Conservation (phyloP, 495 filamentous ascomycete species). For the Xylaria longipes region DNA sequence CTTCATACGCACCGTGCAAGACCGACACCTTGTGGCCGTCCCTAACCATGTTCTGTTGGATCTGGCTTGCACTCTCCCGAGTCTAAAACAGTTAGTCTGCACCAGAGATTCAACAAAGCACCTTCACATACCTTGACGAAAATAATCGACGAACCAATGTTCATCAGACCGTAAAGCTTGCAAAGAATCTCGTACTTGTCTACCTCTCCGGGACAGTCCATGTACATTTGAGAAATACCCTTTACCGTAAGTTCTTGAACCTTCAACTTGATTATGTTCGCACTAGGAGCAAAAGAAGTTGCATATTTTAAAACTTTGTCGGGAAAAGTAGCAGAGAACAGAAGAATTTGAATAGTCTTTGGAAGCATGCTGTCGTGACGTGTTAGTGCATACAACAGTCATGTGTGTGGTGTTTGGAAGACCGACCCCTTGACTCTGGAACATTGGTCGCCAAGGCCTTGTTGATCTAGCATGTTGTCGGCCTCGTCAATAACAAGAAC, state of each 20-base stretch:
- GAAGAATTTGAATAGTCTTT: conserved; percentile 75
- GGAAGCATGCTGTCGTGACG: conserved; percentile 65
- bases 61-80: conserved; percentile 78
- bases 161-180: conserved; percentile 92
- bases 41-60: conserved; percentile 81
- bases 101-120: neutral
- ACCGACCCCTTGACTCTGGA: conserved; percentile 81
- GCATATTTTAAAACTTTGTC: conserved; percentile 82
- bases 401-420: conserved; percentile 27
- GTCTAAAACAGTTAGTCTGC: conserved; percentile 58
- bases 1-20: conserved; percentile 85
- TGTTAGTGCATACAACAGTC: conserved; percentile 32
- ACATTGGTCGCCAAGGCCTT: conserved; percentile 94
- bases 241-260: conserved; percentile 93
- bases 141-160: conserved; percentile 95
- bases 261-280: conserved; percentile 86
- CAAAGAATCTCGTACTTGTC: conserved; percentile 89
- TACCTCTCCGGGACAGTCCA: conserved; percentile 81
- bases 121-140: conserved; percentile 77
- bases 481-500: conserved; percentile 91
- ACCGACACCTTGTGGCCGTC: conserved; percentile 92
- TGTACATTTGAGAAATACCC: conserved; percentile 95
- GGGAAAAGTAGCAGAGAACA: conserved; percentile 98
- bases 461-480: conserved; percentile 94
- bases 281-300: conserved; percentile 75